Evolutionary conservation across 31 red algal genomes (phyloP).

Genomic region (Pterothamnion heteromorphum): DNA sequence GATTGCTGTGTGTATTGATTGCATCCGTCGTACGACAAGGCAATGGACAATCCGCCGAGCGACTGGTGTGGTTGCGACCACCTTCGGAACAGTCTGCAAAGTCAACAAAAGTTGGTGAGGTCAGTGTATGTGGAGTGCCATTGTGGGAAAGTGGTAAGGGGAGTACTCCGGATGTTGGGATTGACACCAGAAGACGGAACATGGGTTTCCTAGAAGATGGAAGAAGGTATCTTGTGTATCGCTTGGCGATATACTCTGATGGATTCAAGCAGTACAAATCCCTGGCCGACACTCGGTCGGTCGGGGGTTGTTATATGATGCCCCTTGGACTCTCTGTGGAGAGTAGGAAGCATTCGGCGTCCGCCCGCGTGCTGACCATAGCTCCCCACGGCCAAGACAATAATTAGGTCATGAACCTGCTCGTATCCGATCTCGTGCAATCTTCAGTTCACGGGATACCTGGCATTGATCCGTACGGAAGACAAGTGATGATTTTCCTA

Average conservation of each 20-base stretch:
- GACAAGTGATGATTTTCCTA: not conserved
- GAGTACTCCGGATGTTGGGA: not conserved
- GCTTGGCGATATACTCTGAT: not conserved
- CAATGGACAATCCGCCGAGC: not conserved
- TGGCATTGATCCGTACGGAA: not conserved
- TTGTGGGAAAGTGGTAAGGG: not conserved
- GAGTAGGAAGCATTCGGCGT: not conserved
- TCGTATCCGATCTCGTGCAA: not conserved
- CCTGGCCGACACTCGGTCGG: not conserved
- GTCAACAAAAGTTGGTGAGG: not conserved
- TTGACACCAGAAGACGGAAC: not conserved
- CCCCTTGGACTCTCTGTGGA: not conserved
- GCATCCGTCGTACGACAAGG: not conserved
- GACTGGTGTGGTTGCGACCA: not conserved
- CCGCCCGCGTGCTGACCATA: not conserved
- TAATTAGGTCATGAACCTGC: not conserved
- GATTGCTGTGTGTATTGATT: not conserved
- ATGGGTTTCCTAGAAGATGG: not conserved
- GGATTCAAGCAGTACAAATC: no score
- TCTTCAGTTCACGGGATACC: not conserved
- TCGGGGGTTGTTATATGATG: constrained; percentile 21
- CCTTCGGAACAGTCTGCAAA: not conserved
- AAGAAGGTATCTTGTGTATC: not conserved
- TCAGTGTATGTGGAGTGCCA: not conserved
- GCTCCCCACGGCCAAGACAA: not conserved